Base-by-base conservation (phyloP, 2,329 filamentous ascomycete species). In the Trichoderma sp. region DNA sequence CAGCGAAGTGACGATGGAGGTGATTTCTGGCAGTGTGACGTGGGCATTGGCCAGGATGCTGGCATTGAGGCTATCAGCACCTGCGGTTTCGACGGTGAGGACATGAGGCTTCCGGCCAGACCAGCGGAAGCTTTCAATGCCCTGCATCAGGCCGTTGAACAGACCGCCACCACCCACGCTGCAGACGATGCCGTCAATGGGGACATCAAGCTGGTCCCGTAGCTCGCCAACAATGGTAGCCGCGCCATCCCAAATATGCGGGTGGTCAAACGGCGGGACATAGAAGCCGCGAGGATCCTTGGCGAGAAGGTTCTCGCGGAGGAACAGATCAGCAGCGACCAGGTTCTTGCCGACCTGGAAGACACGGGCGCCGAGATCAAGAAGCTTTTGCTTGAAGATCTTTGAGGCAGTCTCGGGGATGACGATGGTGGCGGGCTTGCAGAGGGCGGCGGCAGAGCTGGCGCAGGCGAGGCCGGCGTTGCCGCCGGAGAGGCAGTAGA, bases 381-480 rank as follows among this genome's bases (percentile, higher is more conserved):
- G 83, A 57, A 97, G 85, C 82, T 93, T 94, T 56, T 85, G 83
- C 64, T 94, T 86, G 89, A 97, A 95, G 73, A 91, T 81, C 1
- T 87, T 83, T 36, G 90, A 89, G 0, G 92, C 93, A 7, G 84
- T 84, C 9, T 84, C 79, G 0, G 94, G 92, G 1, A 96, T 89
- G 34, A 94, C 92, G 73, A 97, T 91, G 6, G 93, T 95, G 79
- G 89, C 90, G 1, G 89, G 90, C 47, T 88, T 86, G 6, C 85
- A 82, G 7, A 96, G 86, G 3, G 87, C 84, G 28, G 84, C 83
- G 14, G 93, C 92, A 1, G 93, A 92, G 62, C 89, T 90, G 18
- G 93, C 92, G 77, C 92, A 93, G 1, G 93, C 94, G 4, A 97
- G 88, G 1, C 94, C 94, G 2, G 94, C 94, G 78, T 97, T 97